Base-by-base conservation (phyloP, 2,329 filamentous ascomycete genomes). In the Colletotrichum sp. region DNA sequence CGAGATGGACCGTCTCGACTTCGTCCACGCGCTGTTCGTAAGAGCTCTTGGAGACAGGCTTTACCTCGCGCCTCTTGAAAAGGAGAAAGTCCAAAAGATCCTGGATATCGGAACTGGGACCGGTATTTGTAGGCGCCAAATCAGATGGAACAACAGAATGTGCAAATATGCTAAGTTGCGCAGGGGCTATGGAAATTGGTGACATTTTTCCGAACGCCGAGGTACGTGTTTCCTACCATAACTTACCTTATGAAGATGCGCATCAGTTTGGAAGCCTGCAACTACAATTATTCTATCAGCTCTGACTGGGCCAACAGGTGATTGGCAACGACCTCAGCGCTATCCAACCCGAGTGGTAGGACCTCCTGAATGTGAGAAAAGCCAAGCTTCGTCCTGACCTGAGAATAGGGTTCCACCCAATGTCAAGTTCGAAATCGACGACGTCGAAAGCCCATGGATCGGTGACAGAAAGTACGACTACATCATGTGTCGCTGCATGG, bases 71-170 rank as follows among this genome's bases (percentile, higher is more conserved):
- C 75, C 75, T 6, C 44, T 71, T 16, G n/a, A 64, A 8, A 59
- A 57, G 16, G 63, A 71, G 1, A 71, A 69, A 44, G 6, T 71
- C 4, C 67, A 65, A 3, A 85, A 85, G n/a, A 88, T 92, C 16
- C 84, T 92, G 16, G 90, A 92, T 78, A 83, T 92, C 8, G 90
- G 90, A 62, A 92, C 90, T 9, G 92, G 92, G 16, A 92, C 90
- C 1, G 92, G 66, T 24, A 69, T 44, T 12, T 69, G 32, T 44
- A 21, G 16, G n/a, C 16, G 16, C 10, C 16, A 36, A 7, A 15
- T 24, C 5, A n/a, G 0, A 30, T 21, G 10, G 4, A 2, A 6
- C 28, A 63, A 18, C 24, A 26, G 28, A 21, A 26, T 24, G 6
- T 21, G 0, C 10, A 21, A 4, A 18, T 10, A 3, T 57, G 8